These are phyloP conservation scores for Dichotomopilus funicola DNA, from an alignment of 2,329 filamentous ascomycete genomes.

Conservation along the genomic window DNA sequence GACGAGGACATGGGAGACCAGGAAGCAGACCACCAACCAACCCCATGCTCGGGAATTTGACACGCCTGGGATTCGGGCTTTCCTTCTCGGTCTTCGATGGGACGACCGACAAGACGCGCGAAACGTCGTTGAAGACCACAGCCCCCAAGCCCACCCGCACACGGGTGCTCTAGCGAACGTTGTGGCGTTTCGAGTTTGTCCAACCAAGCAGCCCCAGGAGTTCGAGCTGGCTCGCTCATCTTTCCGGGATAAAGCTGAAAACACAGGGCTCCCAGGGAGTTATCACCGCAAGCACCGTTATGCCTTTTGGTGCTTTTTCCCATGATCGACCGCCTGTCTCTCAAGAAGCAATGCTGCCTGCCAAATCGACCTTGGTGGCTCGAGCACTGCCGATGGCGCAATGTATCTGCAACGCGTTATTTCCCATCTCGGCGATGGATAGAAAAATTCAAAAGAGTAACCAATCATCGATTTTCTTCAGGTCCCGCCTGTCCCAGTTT, in stretches of 20 bases:
- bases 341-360: background rate
- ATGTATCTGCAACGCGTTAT: constrained; percentile 13
- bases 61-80: background rate
- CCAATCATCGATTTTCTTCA: constrained; percentile 3
- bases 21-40: background rate
- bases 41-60: constrained; percentile 5
- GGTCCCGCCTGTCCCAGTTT: background rate
- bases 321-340: constrained; percentile 7
- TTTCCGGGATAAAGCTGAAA: background rate
- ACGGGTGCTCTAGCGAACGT: background rate
- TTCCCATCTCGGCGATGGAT: constrained; percentile 12
- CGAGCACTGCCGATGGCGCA: constrained; percentile 14
- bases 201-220: background rate
- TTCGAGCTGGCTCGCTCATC: background rate
- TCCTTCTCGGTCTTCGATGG: background rate
- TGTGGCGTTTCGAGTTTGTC: background rate
- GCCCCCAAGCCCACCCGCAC: too few species aligned
- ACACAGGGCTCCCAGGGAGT: background rate
- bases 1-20: constrained; percentile 7
- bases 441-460: background rate
- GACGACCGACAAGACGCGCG: background rate
- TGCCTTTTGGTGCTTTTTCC: background rate
- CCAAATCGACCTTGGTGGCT: background rate
- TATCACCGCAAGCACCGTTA: background rate
- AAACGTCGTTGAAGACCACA: too few species aligned